These are phyloP conservation scores for Endoconidiophora laricicola DNA, from an alignment of 2,329 filamentous ascomycete genomes.

Conservation along the genomic window DNA sequence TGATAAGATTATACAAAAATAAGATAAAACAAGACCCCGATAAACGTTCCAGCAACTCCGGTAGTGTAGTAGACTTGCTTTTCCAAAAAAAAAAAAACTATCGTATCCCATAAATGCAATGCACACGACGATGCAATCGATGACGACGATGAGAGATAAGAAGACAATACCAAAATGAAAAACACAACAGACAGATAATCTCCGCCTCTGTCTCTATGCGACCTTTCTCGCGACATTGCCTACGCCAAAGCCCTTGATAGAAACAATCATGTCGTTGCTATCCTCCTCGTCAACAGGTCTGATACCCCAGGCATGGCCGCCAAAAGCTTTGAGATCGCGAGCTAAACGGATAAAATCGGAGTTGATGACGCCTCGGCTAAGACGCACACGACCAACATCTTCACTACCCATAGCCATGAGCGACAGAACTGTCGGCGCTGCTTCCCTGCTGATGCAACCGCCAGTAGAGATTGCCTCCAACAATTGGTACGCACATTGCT, in stretches of 20 bases:
- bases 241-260: conserved; percentile 81
- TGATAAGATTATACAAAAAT: background rate
- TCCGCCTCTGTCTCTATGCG: conserved; percentile 24
- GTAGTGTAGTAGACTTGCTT: conserved; percentile 12
- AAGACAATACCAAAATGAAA: conserved; percentile 3
- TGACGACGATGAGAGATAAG: conserved; percentile 3
- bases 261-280: conserved; percentile 62
- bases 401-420: conserved; percentile 98
- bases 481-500: conserved; percentile 73
- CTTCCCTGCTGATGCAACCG: conserved; percentile 60
- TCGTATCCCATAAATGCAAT: conserved; percentile 11
- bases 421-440: conserved; percentile 58
- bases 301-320: conserved; percentile 79
- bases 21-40: conserved; percentile 8
- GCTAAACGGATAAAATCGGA: conserved; percentile 68
- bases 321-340: conserved; percentile 75
- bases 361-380: conserved; percentile 67
- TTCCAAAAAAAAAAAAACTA: conserved; percentile 3
- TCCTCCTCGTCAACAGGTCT: conserved; percentile 53
- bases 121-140: conserved; percentile 1
- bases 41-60: conserved; percentile 11
- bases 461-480: conserved; percentile 68
- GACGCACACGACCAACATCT: conserved; percentile 72
- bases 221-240: conserved; percentile 93
- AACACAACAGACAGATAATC: conserved; percentile 10